Evolutionary conservation across 371 early-diverging fungal species (phyloP), one percentile per base, ranked within the genome.

Genomic region (Rhizopus stolonifer): DNA sequence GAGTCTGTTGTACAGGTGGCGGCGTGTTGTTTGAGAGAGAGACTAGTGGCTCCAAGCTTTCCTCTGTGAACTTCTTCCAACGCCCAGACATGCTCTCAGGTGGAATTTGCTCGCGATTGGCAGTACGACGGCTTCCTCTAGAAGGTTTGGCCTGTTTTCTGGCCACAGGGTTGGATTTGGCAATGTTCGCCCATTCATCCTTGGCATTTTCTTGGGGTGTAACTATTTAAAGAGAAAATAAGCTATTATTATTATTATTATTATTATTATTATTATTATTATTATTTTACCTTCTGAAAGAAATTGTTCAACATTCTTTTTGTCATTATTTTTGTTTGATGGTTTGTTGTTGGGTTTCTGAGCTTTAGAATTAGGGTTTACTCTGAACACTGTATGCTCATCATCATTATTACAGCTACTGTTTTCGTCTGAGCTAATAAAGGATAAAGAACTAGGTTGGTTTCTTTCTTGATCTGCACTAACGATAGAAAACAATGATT

Each of bases 371-470:
- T 51, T 13, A 9, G 29, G 21, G 22, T 19, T 21, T 1, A 46
- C 29, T 39, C 45, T 57, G 17, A 56, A 32, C 6, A 21, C 15
- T 18, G 38, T 33, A n/a, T 44, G 14, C 11, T 32, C 53, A 22
- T 19, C 13, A 8, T 49, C 21, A 21, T 42, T 42, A 22, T 46
- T 18, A 52, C 56, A 62, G 10, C 43, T 17, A 10, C 52, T 17
- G 14, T 39, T 21, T 3, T 25, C 29, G 3, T 62, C 63, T 4
- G 47, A 33, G 24, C 63, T 57, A n/a, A 64, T 26, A 3, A 54
- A 19, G 10, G 58, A 54, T 36, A 17, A 7, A n/a, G 34, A 10
- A 18, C 13, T 17, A 4, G 44, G 22, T 9, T 15, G 3, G 15
- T 25, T 13, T 42, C n/a, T 52, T 29, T 25, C 13, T 8, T 26